Evolutionary conservation across 2,329 filamentous ascomycete species (phyloP).

Genomic region (Sporothrix inflata): DNA sequence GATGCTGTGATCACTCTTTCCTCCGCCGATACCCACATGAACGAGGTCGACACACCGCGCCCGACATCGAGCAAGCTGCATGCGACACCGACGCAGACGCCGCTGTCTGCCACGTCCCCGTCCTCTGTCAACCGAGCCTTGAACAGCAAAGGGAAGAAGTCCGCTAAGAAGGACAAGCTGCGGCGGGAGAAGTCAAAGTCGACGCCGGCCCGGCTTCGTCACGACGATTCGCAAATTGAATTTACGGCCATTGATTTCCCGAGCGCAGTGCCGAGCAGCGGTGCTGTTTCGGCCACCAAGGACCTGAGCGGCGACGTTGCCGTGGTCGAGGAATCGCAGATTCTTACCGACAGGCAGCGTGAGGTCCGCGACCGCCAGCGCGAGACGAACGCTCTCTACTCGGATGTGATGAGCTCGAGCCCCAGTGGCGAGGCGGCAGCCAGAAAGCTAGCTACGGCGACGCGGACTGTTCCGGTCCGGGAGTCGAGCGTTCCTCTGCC

Average conservation of each 20-base stretch:
- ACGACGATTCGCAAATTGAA: conserved; percentile 81
- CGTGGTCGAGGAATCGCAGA: conserved; percentile 61
- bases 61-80: conserved; percentile 37
- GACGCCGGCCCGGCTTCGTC: conserved; percentile 59
- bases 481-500: not conserved
- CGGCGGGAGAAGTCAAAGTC: conserved; percentile 37
- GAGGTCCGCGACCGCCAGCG: conserved; percentile 76
- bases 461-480: conserved; percentile 21
- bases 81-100: conserved; percentile 6
- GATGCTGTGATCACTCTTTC: conserved; percentile 37
- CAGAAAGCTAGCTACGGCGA: not conserved
- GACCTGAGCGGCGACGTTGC: not conserved
- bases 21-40: conserved; percentile 36
- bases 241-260: conserved; percentile 72
- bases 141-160: not conserved
- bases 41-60: conserved; percentile 34
- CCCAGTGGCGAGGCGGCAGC: conserved; percentile 37
- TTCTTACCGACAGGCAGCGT: conserved; percentile 76
- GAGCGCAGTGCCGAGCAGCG: conserved; percentile 40
- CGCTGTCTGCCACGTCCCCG: conserved; percentile 26
- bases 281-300: conserved; percentile 35
- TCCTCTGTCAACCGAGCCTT: conserved; percentile 26
- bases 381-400: conserved; percentile 68
- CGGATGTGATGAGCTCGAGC: conserved; percentile 64
- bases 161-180: conserved; percentile 30